These are phyloP conservation scores for Lolium multiflorum DNA, from an alignment of 176 grass and related monocot species.

Conservation along the genomic window DNA sequence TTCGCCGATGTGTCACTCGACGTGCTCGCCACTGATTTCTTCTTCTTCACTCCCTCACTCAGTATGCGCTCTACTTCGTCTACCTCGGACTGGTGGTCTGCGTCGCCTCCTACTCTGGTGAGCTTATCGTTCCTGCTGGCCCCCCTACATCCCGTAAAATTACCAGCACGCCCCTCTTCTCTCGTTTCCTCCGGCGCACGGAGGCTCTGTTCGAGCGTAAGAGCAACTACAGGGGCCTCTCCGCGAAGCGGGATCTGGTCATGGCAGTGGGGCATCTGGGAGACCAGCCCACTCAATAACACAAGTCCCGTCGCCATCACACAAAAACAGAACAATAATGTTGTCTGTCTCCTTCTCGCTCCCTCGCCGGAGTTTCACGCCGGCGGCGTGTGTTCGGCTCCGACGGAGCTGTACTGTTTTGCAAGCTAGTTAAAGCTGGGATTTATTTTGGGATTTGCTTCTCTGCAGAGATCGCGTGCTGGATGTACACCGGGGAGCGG, in stretches of 20 bases:
- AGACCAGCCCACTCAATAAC: slow-evolving; percentile 56
- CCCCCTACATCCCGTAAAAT: background rate
- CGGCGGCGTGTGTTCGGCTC: background rate
- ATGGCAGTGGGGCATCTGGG: slow-evolving; percentile 58
- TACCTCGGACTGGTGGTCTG: slow-evolving; percentile 96
- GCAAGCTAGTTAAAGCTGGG: background rate
- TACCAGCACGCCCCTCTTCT: background rate
- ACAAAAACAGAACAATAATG: slow-evolving; percentile 42
- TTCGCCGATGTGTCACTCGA: too few relatives aligned
- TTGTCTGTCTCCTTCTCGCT: slow-evolving; percentile 35
- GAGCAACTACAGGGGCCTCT: background rate
- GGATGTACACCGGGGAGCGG: slow-evolving; percentile 98
- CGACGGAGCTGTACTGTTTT: background rate
- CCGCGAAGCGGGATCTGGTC: slow-evolving; percentile 40
- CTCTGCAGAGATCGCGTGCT: slow-evolving; percentile 87
- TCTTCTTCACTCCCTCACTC: slow-evolving; percentile 16
- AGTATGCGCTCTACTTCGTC: slow-evolving; percentile 98
- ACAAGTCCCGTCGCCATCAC: slow-evolving; percentile 61
- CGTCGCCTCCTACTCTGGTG: slow-evolving; percentile 85
- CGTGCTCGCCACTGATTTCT: background rate
- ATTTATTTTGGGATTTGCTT: background rate
- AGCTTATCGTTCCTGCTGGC: slow-evolving; percentile 28
- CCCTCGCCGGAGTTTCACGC: slow-evolving; percentile 29
- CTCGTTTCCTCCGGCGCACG: background rate
- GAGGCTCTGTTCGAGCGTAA: background rate